A percentile compares a stretch with the other conserved stretches of the same genome.
phyloP scores from a whole-genome alignment of 1,284 basidiomycete genomes.

The Leccinum ponderosum region DNA sequence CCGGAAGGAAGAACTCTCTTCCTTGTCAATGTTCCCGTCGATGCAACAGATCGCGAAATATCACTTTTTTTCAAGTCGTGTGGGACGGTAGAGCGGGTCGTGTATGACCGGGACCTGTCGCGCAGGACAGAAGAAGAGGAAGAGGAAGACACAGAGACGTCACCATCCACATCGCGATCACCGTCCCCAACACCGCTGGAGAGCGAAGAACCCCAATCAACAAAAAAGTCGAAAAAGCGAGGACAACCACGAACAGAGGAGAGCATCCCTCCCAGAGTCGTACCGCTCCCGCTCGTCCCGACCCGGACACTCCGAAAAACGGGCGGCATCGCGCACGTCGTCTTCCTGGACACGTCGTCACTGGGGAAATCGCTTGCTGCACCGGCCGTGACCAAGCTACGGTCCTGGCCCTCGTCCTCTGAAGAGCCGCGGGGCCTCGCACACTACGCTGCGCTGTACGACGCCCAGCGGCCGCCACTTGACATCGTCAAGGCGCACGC shows the following conservation, averaged over 20 bases:
- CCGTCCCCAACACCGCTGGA: background rate
- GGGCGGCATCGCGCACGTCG: slow-evolving; percentile 69
- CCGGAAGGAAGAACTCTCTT: slow-evolving; percentile 81
- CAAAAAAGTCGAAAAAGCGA: slow-evolving; percentile 40
- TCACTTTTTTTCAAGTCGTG: slow-evolving; percentile 69
- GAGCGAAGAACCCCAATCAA: slow-evolving; percentile 36
- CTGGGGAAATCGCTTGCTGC: slow-evolving; percentile 61
- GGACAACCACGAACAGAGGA: slow-evolving; percentile 37
- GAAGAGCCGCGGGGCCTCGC: slow-evolving; percentile 65
- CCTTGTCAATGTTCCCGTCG: slow-evolving; percentile 83
- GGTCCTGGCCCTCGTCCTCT: slow-evolving; percentile 55
- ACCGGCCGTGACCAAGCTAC: slow-evolving; percentile 39
- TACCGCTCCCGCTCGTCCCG: slow-evolving; percentile 55
- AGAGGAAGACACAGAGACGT: slow-evolving; percentile 3
- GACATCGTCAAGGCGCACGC: slow-evolving; percentile 72
- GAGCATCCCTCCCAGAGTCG: slow-evolving; percentile 48
- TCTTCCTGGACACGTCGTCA: slow-evolving; percentile 78
- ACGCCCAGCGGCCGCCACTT: slow-evolving; percentile 68
- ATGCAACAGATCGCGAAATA: slow-evolving; percentile 79
- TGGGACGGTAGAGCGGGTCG: slow-evolving; percentile 76
- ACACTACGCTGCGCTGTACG: slow-evolving; percentile 68
- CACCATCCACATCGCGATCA: background rate
- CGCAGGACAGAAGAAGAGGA: slow-evolving; percentile 16
- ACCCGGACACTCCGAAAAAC: slow-evolving; percentile 60
- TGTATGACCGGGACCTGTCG: slow-evolving; percentile 47